A percentile compares a stretch with the other conserved stretches of the same genome.
phyloP scores from a whole-genome alignment of 495 filamentous ascomycete genomes.

The Platismatia glauca region DNA sequence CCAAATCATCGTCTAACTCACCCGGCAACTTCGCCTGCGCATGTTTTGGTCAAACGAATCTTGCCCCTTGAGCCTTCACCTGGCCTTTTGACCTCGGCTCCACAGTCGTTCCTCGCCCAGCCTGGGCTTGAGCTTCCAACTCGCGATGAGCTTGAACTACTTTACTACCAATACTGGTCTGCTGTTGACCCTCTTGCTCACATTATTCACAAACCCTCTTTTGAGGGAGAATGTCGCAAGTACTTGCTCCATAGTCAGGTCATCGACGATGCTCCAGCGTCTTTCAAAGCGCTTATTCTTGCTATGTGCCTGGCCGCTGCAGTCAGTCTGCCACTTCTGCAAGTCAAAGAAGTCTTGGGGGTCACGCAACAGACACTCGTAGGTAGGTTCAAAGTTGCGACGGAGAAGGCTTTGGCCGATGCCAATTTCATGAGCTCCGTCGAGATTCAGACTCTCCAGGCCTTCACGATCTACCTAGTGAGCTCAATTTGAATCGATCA shows the following conservation, averaged over 20 bases:
- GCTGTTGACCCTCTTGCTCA: slow-evolving; percentile 19
- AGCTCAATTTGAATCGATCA: slow-evolving; percentile 18
- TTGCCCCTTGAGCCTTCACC: slow-evolving; percentile 2
- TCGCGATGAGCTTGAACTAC: slow-evolving; percentile 8
- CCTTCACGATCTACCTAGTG: slow-evolving; percentile 52
- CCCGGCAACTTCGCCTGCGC: not conserved
- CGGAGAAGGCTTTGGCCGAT: slow-evolving; percentile 10
- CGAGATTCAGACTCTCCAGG: slow-evolving; percentile 17
- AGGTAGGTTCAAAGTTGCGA: slow-evolving; percentile 13
- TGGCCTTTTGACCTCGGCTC: not conserved
- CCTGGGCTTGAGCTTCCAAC: not conserved
- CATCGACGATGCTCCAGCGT: slow-evolving; percentile 24
- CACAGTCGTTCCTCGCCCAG: not conserved
- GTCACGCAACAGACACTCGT: slow-evolving; percentile 11
- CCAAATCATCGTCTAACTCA: not conserved
- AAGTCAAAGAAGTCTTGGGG: slow-evolving; percentile 4
- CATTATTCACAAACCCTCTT: slow-evolving; percentile 15
- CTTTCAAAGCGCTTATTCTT: slow-evolving; percentile 35
- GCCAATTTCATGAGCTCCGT: slow-evolving; percentile 12
- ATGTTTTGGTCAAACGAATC: not conserved
- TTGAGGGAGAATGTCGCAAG: slow-evolving; percentile 12
- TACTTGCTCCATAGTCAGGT: slow-evolving; percentile 23
- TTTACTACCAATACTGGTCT: slow-evolving; percentile 13
- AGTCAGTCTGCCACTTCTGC: slow-evolving; percentile 10
- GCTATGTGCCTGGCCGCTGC: slow-evolving; percentile 50